Base-by-base conservation (phyloP, 441 rosid species). In the Mallotus repandus region DNA sequence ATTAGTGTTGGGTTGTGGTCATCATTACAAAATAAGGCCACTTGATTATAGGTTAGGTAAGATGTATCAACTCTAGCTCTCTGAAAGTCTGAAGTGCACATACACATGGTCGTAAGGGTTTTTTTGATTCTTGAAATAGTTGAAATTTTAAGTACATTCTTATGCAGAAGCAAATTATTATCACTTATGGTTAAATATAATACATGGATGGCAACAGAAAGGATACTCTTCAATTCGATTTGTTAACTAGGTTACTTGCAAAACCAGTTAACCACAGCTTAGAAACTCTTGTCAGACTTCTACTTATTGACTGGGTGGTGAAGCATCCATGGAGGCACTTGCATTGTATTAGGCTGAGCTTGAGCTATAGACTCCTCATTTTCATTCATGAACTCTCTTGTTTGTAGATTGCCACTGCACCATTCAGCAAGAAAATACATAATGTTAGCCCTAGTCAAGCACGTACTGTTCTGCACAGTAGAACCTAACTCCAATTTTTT, bases 311-410 rank as follows among this genome's bases (percentile, higher is more conserved):
- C 43, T 59, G 55, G 86, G 62, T 66, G 86, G 68, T 43, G 56
- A 60, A 83, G 79, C 88, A 88, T 78, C 92, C 92, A 88, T 1
- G 77, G 62, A 1, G 87, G 87, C 72, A 86, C 73, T 57, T 3
- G 78, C 61, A 18, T 57, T 74, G 68, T 7, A 25, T 71, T 59
- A 9, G 76, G 78, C 35, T 74, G 78, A 52, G 76, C 22, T 68
- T 66, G 74, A 63, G 49, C 63, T 32, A 70, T 72, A 13, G 65
- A 76, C n/a, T 81, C 81, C 62, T 82, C 76, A 22, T 60, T 69
- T 68, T 25, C 59, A n/a, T 62, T 67, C 66, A 46, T 32, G 49
- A 52, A 76, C 45, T 61, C 80, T 61, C 74, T 66, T 1, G 22
- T 60, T 63, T 71, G 79, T 74, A 70, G 74, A 78, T 21, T 52